Conservation (phyloP, 768 basidiomycete species). For the Kwoniella bestiolae region DNA sequence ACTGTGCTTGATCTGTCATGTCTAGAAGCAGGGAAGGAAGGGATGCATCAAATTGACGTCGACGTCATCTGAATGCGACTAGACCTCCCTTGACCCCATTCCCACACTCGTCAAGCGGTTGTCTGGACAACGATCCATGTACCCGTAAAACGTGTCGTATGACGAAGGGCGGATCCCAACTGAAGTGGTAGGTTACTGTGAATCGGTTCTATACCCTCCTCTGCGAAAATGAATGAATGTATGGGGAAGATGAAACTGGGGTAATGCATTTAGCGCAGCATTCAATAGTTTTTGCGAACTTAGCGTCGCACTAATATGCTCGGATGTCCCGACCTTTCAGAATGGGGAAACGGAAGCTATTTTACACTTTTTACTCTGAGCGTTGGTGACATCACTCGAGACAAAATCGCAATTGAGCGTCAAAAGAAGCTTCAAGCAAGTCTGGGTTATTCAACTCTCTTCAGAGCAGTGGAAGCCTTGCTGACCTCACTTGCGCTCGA, state of each 20-base stretch:
- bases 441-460: too few species aligned
- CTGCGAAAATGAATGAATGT: background rate
- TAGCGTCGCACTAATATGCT: conserved; percentile 7
- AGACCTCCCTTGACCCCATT: background rate
- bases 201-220: background rate
- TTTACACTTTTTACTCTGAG: too few species aligned
- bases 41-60: too few species aligned
- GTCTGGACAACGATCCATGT: conserved; percentile 8
- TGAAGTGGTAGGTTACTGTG: background rate
- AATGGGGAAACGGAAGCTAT: background rate
- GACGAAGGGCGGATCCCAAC: background rate
- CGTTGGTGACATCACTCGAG: background rate
- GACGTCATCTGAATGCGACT: background rate
- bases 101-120: background rate
- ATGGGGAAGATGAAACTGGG: conserved; percentile 10
- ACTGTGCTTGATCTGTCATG: background rate
- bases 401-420: background rate
- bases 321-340: background rate
- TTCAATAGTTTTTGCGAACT: too few species aligned
- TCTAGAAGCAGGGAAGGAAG: too few species aligned
- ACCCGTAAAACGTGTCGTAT: background rate
- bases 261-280: conserved; percentile 14
- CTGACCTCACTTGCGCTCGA: too few species aligned
- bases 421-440: too few species aligned
- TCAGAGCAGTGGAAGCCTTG: too few species aligned